Evolutionary conservation across 495 filamentous ascomycete genomes (phyloP), one percentile per base, ranked within the genome.

Genomic region (Penicillium egyptiacum): DNA sequence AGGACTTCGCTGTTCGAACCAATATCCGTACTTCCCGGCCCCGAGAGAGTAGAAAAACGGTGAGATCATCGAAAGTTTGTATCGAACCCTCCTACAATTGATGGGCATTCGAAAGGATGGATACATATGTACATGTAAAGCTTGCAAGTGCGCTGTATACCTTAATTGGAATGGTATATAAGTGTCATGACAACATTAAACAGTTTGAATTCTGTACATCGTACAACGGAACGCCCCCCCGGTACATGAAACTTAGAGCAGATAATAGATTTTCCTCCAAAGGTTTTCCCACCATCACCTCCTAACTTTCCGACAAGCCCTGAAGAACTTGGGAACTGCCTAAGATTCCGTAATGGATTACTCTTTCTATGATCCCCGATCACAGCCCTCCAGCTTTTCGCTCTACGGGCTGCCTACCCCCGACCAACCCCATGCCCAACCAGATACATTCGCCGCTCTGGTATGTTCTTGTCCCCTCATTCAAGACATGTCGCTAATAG

Each of bases 401-500:
- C 51, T 78, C n/a, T 78, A 77, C 48, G 70, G 72, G 30, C 58
- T 74, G 45, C 68, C 73, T 7, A 72, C 74, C n/a, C 72, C 73
- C n/a, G 63, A 69, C 55, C 70, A 71, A 45, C 66, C 56, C 28
- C 62, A 57, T 40, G 40, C 58, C 9, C 64, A 64, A 20, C 50
- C 46, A 14, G 62, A 73, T 26, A 55, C 66, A 7, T 56, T 50
- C 30, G 39, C 31, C 39, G 30, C 52, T 17, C 23, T 50, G 44
- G 35, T 45, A 9, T 26, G 44, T 41, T 39, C 56, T 41, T 43
- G 28, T 46, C 26, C 51, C 35, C 31, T 16, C 31, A 16, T 2
- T 17, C 9, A 10, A 12, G 39, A 12, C 26, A 41, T 63, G 31
- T 48, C 44, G 20, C 20, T 42, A 10, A 25, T 26, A 26, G 9